Evolutionary conservation across 2,329 filamentous ascomycete genomes (phyloP).

Genomic region (Lachnellula hyalina): DNA sequence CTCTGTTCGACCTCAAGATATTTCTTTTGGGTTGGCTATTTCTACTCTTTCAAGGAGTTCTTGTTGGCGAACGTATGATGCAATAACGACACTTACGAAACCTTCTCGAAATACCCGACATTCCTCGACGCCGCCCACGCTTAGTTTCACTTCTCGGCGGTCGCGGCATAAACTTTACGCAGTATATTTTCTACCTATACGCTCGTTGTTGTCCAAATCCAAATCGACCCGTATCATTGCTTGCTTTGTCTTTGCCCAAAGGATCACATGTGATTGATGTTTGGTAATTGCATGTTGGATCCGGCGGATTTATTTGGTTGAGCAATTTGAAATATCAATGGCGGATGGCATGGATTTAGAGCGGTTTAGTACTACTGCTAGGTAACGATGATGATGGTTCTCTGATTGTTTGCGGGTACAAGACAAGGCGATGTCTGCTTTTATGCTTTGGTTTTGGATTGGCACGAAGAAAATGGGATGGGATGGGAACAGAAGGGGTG

Average conservation of each 20-base stretch:
- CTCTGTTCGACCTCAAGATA: background rate
- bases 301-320: background rate
- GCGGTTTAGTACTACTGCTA: background rate
- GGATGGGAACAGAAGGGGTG: background rate
- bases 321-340: background rate
- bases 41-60: background rate
- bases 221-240: too few relatives aligned
- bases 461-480: background rate
- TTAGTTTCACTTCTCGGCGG: background rate
- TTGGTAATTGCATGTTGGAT: background rate
- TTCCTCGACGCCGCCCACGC: background rate
- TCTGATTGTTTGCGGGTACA: background rate
- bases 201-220: background rate
- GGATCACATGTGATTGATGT: background rate
- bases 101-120: background rate
- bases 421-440: background rate
- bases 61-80: background rate
- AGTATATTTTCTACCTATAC: background rate
- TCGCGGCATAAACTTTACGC: background rate
- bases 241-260: background rate
- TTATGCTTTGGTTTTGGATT: too few relatives aligned
- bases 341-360: background rate
- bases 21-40: background rate
- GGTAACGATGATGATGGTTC: background rate
- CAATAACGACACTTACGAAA: conserved; percentile 4